These are phyloP conservation scores for Sicyos baderoa DNA, from an alignment of 306 rosid genomes.

Conservation along the genomic window DNA sequence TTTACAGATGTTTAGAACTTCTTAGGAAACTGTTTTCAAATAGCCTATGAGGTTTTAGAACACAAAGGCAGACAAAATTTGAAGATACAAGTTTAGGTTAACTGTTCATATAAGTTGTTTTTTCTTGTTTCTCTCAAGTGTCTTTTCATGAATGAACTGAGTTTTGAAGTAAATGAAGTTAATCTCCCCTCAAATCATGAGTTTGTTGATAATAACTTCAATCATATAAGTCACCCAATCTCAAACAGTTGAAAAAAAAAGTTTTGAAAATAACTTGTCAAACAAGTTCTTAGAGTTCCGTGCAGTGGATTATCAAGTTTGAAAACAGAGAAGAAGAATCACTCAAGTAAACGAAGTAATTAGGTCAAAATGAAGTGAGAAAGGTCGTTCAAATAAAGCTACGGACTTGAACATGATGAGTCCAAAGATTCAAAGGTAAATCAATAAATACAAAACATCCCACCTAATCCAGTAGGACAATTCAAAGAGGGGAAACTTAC, in stretches of 20 bases:
- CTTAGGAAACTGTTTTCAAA: background rate
- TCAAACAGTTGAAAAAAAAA: background rate
- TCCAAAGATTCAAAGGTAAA: slow-evolving; percentile 1
- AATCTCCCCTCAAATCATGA: background rate
- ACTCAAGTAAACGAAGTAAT: background rate
- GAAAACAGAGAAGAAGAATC: background rate
- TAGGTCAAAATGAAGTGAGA: background rate
- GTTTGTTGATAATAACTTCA: background rate
- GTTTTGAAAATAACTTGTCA: background rate
- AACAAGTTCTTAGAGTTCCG: background rate
- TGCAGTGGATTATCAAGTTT: background rate
- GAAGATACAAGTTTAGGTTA: background rate
- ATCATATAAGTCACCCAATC: background rate
- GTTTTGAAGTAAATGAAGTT: background rate
- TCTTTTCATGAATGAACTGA: too few species aligned
- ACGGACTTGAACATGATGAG: background rate
- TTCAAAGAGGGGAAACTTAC: background rate
- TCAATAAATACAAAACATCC: background rate
- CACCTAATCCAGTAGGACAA: background rate
- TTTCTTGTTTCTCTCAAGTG: slow-evolving; percentile 5
- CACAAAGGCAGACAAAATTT: background rate
- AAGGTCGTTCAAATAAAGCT: background rate
- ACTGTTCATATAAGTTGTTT: background rate
- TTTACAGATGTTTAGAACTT: too few species aligned
- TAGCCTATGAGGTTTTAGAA: background rate